Percentiles rank a stretch among this genome's conserved stretches.
These are phyloP conservation scores for Chlorophyllum brunneum DNA, from an alignment of 768 basidiomycete genomes.

Conservation along the genomic window DNA sequence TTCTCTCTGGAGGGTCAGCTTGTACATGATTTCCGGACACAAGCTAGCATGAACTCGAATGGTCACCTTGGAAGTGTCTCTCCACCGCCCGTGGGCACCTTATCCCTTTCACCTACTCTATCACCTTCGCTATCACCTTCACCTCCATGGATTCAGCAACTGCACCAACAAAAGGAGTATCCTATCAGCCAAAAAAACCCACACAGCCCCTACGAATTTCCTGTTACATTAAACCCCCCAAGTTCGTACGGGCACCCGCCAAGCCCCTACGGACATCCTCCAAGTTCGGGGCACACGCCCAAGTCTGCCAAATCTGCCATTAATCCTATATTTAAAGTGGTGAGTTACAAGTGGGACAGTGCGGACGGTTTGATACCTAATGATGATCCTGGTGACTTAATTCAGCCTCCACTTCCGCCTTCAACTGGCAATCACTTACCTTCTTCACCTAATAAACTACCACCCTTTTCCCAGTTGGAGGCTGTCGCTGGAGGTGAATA, in stretches of 20 bases:
- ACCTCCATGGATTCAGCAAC: conserved; percentile 47
- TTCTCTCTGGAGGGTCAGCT: conserved; percentile 74
- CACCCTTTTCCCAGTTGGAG: conserved; percentile 78
- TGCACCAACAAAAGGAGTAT: conserved; percentile 28
- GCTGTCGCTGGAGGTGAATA: conserved; percentile 79
- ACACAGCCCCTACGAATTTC: conserved; percentile 32
- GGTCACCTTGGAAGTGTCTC: conserved; percentile 63
- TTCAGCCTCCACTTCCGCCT: conserved; percentile 55
- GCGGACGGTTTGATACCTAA: conserved; percentile 32
- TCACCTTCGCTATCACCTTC: conserved; percentile 45
- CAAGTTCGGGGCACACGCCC: conserved; percentile 56
- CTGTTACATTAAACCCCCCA: conserved; percentile 32
- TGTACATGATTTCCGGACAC: conserved; percentile 68
- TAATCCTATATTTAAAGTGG: conserved; percentile 90
- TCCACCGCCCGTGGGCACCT: conserved; percentile 71
- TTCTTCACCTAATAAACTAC: conserved; percentile 41
- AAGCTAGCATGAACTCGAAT: conserved; percentile 68
- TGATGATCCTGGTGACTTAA: conserved; percentile 27
- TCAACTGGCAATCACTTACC: conserved; percentile 31
- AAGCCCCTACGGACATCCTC: conserved; percentile 54
- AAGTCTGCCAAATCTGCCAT: conserved; percentile 69
- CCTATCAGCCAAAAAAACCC: conserved; percentile 30
- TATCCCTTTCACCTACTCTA: conserved; percentile 67
- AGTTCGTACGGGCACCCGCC: conserved; percentile 46
- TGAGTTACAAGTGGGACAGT: conserved; percentile 51